These are phyloP conservation scores for Aspergillus aculeatus DNA, from an alignment of 2,329 filamentous ascomycete species.

Conservation along the genomic window DNA sequence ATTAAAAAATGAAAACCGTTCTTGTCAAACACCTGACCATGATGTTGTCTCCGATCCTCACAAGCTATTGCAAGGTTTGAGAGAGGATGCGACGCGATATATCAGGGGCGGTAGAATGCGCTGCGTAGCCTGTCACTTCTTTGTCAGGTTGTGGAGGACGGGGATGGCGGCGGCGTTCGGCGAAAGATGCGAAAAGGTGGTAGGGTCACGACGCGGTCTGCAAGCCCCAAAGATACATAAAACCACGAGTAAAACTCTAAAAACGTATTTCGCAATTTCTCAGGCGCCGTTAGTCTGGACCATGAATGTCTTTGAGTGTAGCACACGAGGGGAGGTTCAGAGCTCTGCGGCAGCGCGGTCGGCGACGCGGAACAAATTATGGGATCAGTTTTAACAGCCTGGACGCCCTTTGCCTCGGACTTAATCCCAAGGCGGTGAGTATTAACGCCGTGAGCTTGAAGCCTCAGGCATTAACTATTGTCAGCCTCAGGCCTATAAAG, in stretches of 20 bases:
- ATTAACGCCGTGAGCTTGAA: slow-evolving; percentile 8
- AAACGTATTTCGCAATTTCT: not conserved
- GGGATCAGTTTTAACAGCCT: slow-evolving; percentile 12
- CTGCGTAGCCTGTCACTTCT: not conserved
- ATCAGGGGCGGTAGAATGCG: not conserved
- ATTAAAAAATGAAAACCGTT: not conserved
- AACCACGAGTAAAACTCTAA: not conserved
- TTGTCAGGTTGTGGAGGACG: not conserved
- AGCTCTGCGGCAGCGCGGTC: slow-evolving; percentile 1
- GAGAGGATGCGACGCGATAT: not conserved
- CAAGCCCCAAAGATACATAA: not conserved
- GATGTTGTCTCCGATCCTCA: not conserved
- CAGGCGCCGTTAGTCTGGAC: not conserved
- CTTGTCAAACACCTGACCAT: not conserved
- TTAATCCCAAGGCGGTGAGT: slow-evolving; percentile 17
- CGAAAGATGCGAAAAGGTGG: slow-evolving; percentile 8
- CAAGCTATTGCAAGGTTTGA: not conserved
- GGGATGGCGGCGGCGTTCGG: slow-evolving; percentile 12
- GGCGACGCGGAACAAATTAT: slow-evolving; percentile 6
- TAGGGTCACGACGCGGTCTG: not conserved
- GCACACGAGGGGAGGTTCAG: not conserved
- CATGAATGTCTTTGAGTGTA: not conserved
- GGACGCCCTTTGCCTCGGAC: slow-evolving; percentile 11
- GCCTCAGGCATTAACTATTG: too few species aligned
- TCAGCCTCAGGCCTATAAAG: not conserved